A percentile compares a stretch with the other conserved stretches of the same genome.
Conservation (phyloP, 169 alveolate genomes). For the Theileria annulata region DNA sequence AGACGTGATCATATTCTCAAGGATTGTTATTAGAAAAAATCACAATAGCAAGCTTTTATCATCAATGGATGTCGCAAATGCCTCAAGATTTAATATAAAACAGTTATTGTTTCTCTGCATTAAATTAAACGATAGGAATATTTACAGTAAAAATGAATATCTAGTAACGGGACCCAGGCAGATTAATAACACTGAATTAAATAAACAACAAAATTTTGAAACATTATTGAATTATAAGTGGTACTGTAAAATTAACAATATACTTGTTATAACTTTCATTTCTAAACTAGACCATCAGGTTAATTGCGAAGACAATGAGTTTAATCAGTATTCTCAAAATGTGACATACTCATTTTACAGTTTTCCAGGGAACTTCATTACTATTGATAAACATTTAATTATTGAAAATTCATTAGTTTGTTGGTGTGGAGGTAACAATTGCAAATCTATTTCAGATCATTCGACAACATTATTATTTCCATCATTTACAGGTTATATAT, state of each 20-base stretch:
- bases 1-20: slow-evolving; percentile 11
- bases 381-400: neutral
- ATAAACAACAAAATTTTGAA: neutral
- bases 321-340: slow-evolving; percentile 12
- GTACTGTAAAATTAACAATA: neutral
- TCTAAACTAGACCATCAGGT: neutral
- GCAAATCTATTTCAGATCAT: slow-evolving; percentile 32
- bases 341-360: slow-evolving; percentile 2
- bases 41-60: neutral
- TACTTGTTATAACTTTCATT: slow-evolving; percentile 23
- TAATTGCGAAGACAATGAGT: slow-evolving; percentile 6
- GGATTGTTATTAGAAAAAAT: slow-evolving; percentile 25
- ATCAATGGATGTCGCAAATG: neutral
- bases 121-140: neutral
- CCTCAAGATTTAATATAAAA: neutral
- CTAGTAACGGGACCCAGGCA: slow-evolving; percentile 21
- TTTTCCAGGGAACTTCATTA: neutral
- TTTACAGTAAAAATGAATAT: slow-evolving; percentile 13
- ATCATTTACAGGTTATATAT: slow-evolving; percentile 7
- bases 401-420: slow-evolving; percentile 33
- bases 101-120: slow-evolving; percentile 7
- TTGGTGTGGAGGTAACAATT: slow-evolving; percentile 41
- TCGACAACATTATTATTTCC: slow-evolving; percentile 35
- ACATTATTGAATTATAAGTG: slow-evolving; percentile 4
- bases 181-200: neutral